Percentiles rank a stretch among this genome's conserved stretches.
phyloP scores from a whole-genome alignment of 2,329 filamentous ascomycete species.

The Chrysoporthe austroafricana region DNA sequence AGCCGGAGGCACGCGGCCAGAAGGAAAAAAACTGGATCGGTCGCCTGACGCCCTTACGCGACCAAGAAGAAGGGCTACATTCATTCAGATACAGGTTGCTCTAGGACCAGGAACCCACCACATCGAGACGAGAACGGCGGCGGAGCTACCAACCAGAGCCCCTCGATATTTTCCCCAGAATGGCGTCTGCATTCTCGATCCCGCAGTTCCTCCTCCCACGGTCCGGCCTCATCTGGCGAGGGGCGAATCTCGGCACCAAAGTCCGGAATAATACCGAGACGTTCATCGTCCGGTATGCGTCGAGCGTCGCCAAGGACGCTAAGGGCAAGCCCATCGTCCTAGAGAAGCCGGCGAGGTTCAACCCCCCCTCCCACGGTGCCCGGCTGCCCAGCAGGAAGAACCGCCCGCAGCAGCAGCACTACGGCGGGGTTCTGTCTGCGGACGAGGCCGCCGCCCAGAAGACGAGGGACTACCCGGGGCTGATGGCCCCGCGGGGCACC shows the following conservation, averaged over 20 bases:
- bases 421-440: conserved; percentile 71
- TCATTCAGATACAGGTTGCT: neutral
- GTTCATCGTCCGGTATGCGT: conserved; percentile 38
- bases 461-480: conserved; percentile 78
- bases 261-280: conserved; percentile 33
- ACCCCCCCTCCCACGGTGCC: conserved; percentile 85
- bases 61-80: neutral
- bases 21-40: no score
- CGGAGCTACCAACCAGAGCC: neutral
- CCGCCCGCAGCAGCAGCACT: conserved; percentile 67
- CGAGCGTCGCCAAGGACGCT: conserved; percentile 37
- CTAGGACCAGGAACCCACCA: neutral
- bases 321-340: conserved; percentile 67
- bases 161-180: conserved; percentile 27
- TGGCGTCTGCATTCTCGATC: conserved; percentile 57
- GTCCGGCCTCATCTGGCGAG: conserved; percentile 59
- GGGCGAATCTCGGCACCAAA: conserved; percentile 33
- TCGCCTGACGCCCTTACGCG: no score
- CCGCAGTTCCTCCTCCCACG: conserved; percentile 72
- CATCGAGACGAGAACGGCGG: neutral
- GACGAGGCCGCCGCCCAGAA: conserved; percentile 69
- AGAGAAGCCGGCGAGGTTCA: conserved; percentile 86
- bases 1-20: no score
- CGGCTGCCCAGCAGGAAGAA: conserved; percentile 56
- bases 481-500: conserved; percentile 83